Conservation (phyloP, 2,329 filamentous ascomycete genomes). For the Claviceps spartinae region DNA sequence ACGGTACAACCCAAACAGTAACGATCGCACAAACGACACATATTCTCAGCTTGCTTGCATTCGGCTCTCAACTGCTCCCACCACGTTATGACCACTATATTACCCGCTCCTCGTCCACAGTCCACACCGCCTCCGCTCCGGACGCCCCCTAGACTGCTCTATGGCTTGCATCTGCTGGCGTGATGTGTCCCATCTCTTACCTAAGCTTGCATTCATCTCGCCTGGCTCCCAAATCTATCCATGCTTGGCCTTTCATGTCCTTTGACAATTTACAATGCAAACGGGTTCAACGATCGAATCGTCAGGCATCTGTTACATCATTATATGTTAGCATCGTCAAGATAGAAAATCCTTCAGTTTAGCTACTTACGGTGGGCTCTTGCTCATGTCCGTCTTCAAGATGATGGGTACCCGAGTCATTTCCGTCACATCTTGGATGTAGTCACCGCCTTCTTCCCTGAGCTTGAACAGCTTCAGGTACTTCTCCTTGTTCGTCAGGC, state of each 20-base stretch:
- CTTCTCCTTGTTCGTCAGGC: constrained; percentile 87
- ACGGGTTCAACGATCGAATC: constrained; percentile 73
- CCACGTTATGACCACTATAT: neutral
- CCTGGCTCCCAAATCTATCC: neutral
- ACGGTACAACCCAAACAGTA: neutral
- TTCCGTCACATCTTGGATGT: constrained; percentile 96
- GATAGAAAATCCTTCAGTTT: neutral
- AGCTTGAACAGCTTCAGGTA: constrained; percentile 83
- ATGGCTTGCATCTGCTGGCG: constrained; percentile 3
- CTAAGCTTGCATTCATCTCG: neutral
- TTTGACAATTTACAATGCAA: constrained; percentile 38
- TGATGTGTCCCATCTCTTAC: constrained; percentile 1
- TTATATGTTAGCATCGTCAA: neutral
- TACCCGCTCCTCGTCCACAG: neutral
- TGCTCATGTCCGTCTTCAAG: constrained; percentile 91
- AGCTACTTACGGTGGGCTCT: constrained; percentile 92
- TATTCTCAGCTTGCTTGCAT: neutral
- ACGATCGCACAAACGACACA: neutral
- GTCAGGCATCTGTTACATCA: constrained; percentile 51
- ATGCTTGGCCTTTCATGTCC: neutral
- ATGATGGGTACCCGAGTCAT: constrained; percentile 98
- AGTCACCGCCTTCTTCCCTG: constrained; percentile 83
- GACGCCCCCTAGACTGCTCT: constrained; percentile 1
- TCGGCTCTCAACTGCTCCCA: neutral
- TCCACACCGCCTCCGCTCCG: neutral